Base-by-base conservation (phyloP, 768 basidiomycete genomes). In the Calocybe cyanea region DNA sequence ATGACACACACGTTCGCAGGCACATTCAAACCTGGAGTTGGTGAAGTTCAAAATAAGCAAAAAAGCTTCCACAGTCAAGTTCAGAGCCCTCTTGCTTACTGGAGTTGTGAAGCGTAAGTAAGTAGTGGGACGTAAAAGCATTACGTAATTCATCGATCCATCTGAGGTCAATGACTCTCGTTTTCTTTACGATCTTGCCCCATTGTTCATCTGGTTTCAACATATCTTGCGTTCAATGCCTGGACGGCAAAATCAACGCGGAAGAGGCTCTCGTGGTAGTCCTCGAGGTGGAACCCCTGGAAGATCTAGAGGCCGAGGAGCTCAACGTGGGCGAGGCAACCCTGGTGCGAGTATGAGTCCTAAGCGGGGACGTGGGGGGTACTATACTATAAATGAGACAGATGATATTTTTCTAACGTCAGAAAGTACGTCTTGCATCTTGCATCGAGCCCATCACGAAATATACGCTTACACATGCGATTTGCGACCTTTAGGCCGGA, bases 271-370 rank as follows among this genome's bases (percentile, higher is more conserved):
- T 38, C 50, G 53, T 20, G 53, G 51, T 19, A 49, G 45, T 5
- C 47, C 46, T 20, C 44, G 32, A 11, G 54, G 31, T n/a, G n/a
- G 31, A n/a, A n/a, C 9, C 34, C 46, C 50, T 48, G 50, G 53
- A 25, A 6, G 17, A 35, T 32, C 8, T 32, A 41, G 54, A 41
- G 54, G 48, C 30, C 41, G 50, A 25, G 47, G 53, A 10, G 35
- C 43, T 7, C 51, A 53, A 35, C 57, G 63, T 38, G 61, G 63
- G 32, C 49, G 63, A 38, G 61, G 61, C 2, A 53, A 56, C 2
- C 60, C 63, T 20, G 46, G 60, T 23, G 59, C 59, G 0, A 47
- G 62, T 14, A 58, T 11, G 5, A 11, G 11, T 28, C 5, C 25
- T 11, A 11, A 11, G 21, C 39, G 45, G 13, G 57, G 54, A 21